Evolutionary conservation across 176 grass and related monocot genomes (phyloP).

Genomic region (Luzula sylvatica): DNA sequence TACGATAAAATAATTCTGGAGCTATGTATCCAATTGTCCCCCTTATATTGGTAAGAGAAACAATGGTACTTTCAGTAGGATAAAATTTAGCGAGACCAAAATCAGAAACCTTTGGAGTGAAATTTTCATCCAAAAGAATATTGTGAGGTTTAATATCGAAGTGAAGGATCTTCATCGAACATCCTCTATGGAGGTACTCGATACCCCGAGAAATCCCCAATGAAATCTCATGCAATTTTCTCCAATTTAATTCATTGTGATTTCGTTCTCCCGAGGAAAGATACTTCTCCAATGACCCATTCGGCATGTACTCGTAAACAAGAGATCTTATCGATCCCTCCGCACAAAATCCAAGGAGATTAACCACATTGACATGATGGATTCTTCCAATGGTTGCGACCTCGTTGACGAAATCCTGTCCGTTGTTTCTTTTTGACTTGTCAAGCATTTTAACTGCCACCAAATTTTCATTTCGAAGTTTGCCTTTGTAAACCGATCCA

Average conservation of each 20-base stretch:
- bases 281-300: slow-evolving; percentile 53
- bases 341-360: slow-evolving; percentile 45
- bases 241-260: slow-evolving; percentile 12
- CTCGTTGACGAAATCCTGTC: slow-evolving; percentile 54
- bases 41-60: slow-evolving; percentile 42
- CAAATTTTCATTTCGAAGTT: neutral
- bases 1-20: slow-evolving; percentile 57
- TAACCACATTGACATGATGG: slow-evolving; percentile 51
- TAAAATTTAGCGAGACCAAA: slow-evolving; percentile 65
- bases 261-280: slow-evolving; percentile 26
- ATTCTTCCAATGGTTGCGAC: slow-evolving; percentile 51
- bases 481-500: slow-evolving; percentile 40
- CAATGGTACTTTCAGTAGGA: slow-evolving; percentile 24
- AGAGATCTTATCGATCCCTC: slow-evolving; percentile 44
- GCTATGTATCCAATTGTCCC: slow-evolving; percentile 76
- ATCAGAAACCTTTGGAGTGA: slow-evolving; percentile 50
- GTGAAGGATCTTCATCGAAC: slow-evolving; percentile 56
- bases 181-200: slow-evolving; percentile 55
- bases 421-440: slow-evolving; percentile 15
- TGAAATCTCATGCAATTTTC: slow-evolving; percentile 37
- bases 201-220: slow-evolving; percentile 38
- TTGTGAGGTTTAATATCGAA: no score
- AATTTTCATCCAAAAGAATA: slow-evolving; percentile 28
- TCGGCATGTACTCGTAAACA: slow-evolving; percentile 54
- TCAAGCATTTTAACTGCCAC: slow-evolving; percentile 49